Conservation (phyloP, 108 stramenopile species). For the Mediolabrus comicus region DNA sequence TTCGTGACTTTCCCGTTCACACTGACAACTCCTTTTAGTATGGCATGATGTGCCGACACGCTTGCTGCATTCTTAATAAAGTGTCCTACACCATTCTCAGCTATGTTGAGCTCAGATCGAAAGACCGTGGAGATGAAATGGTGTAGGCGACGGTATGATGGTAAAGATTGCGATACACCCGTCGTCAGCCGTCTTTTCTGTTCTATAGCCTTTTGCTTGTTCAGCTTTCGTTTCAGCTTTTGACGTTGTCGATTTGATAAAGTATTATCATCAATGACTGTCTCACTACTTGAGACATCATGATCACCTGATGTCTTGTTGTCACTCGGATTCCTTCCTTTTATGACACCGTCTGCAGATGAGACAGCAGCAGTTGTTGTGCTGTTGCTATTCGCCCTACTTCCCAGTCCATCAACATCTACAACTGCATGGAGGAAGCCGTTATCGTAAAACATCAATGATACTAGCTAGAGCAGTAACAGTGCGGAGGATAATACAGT, state of each 20-base stretch:
- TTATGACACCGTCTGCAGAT: background rate
- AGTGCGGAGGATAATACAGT: too few relatives aligned
- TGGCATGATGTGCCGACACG: constrained; percentile 25
- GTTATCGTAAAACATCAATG: constrained; percentile 10
- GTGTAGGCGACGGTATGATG: background rate
- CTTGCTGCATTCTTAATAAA: constrained; percentile 15
- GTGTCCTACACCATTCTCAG: constrained; percentile 16
- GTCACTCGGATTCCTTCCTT: background rate
- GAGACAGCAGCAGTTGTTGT: too few relatives aligned
- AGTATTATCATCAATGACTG: background rate
- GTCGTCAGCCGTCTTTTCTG: background rate
- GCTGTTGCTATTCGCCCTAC: too few relatives aligned
- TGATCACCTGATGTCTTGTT: background rate
- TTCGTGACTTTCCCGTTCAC: constrained; percentile 9
- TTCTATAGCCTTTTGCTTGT: background rate
- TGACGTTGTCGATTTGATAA: background rate
- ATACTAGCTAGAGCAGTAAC: too few relatives aligned
- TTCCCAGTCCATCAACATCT: background rate
- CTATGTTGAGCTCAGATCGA: constrained; percentile 14
- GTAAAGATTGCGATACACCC: background rate
- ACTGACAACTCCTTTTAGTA: constrained; percentile 8
- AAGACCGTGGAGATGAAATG: constrained; percentile 14
- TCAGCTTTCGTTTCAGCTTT: background rate
- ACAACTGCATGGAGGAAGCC: constrained; percentile 9
- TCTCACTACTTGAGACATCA: background rate